Evolutionary conservation across 768 basidiomycete species (phyloP), one percentile per base, ranked within the genome.

Genomic region (Artomyces pyxidatus): DNA sequence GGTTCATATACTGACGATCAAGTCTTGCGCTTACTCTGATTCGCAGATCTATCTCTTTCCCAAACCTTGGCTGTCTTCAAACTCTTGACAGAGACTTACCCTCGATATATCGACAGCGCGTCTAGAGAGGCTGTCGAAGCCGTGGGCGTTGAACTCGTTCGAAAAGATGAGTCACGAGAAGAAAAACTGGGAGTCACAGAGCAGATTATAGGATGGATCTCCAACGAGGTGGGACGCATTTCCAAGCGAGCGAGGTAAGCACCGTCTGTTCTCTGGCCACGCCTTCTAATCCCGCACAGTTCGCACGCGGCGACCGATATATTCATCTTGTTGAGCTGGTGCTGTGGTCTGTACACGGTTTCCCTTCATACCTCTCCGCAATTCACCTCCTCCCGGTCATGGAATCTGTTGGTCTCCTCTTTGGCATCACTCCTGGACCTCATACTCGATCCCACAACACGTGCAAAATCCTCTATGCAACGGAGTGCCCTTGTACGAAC

Each of bases 191-290:
- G 83, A 28, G 74, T 87, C 3, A 63, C 77, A 17, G 83, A 88
- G 58, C 77, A 84, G 58, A 75, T 92, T 14, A 63, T 90, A 29
- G 85, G 77, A 37, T 94, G 89, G 88, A 67, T 89, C 7, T 71
- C 77, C 6, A 71, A 72, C 39, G 88, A 95, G 61, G 78, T 80
- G 1, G 71, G 72, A 4, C 75, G 71, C 40, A 69, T 84, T 17
- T 66, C 76, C 3, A 83, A 77, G 57, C 70, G 71, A 29, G 64
- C 78, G 55, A 78, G 77, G 87, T 88, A 51, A 58, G 78, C 65
- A 16, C n/a, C 29, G 28, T 28, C 8, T 38, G 26, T 17, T 30
- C 23, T 6, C 28, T 14, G 28, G 19, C 21, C 41, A n/a, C 48
- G 39, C 27, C 30, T 3, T 49, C 22, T 0, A 39, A 37, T 26